phyloP scores from a whole-genome alignment of 2,329 filamentous ascomycete genomes.

The Colletotrichum eremochloae region DNA sequence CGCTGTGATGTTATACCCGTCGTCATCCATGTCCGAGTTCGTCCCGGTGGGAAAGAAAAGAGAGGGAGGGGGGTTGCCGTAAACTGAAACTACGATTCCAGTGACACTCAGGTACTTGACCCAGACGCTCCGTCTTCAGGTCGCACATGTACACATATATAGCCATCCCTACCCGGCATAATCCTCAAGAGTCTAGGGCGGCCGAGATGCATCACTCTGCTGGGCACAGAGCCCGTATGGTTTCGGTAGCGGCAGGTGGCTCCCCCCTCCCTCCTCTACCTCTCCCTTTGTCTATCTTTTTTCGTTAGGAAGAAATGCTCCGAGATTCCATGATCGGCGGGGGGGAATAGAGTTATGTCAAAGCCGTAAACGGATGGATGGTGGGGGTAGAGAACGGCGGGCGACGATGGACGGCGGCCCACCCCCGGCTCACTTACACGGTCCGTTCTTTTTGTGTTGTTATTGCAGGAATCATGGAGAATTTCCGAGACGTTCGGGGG shows the following conservation, averaged over 20 bases:
- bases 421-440: neutral
- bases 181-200: neutral
- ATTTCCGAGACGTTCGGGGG: neutral
- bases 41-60: neutral
- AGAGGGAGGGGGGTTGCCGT: neutral
- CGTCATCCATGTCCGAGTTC: neutral
- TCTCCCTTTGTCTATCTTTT: neutral
- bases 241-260: neutral
- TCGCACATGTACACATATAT: neutral
- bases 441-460: neutral
- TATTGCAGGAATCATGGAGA: slow-evolving; percentile 7
- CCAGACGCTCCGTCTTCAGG: too few relatives aligned
- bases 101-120: too few relatives aligned
- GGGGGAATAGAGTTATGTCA: neutral
- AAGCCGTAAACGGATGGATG: neutral
- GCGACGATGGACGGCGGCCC: neutral
- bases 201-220: neutral
- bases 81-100: neutral
- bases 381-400: neutral
- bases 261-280: neutral
- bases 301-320: slow-evolving; percentile 6
- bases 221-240: neutral
- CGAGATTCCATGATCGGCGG: neutral
- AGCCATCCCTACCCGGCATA: neutral
- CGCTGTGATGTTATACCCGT: neutral